A percentile compares a stretch with the other conserved stretches of the same genome.
Evolutionary conservation across 2,329 filamentous ascomycete species (phyloP).

Genomic region (Colletotrichum godetiae): DNA sequence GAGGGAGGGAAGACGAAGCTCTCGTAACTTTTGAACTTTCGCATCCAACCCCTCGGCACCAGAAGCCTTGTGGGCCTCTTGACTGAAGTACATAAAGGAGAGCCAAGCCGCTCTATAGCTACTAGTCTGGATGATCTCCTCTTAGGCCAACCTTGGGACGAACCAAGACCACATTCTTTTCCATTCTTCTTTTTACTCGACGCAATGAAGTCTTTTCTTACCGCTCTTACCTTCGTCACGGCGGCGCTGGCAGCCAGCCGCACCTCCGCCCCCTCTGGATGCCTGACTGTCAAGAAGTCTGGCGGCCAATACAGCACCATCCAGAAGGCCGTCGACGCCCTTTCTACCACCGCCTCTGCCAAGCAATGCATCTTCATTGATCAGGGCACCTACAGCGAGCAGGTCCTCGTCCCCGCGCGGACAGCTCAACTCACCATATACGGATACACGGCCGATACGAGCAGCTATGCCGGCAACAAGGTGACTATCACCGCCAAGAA

Average conservation of each 20-base stretch:
- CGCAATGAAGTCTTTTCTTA: slow-evolving; percentile 30
- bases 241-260: slow-evolving; percentile 39
- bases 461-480: slow-evolving; percentile 64
- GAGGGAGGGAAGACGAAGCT: neutral
- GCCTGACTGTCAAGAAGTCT: slow-evolving; percentile 44
- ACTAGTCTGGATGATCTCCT: neutral
- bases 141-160: neutral
- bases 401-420: slow-evolving; percentile 64
- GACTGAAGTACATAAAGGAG: slow-evolving; percentile 13
- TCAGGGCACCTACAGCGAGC: slow-evolving; percentile 71
- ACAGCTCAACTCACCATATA: slow-evolving; percentile 63
- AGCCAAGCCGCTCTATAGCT: neutral
- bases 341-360: slow-evolving; percentile 61
- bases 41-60: neutral
- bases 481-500: slow-evolving; percentile 66
- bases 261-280: slow-evolving; percentile 45
- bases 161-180: neutral
- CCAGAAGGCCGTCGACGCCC: slow-evolving; percentile 67
- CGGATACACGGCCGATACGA: slow-evolving; percentile 67
- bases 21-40: neutral
- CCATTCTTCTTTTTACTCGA: neutral
- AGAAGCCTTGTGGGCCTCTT: neutral
- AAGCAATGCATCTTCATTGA: slow-evolving; percentile 74
- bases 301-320: slow-evolving; percentile 40
- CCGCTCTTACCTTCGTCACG: slow-evolving; percentile 12